phyloP scores from a whole-genome alignment of 73 alveolate genomes.

The Tetrahymena thermophila region DNA sequence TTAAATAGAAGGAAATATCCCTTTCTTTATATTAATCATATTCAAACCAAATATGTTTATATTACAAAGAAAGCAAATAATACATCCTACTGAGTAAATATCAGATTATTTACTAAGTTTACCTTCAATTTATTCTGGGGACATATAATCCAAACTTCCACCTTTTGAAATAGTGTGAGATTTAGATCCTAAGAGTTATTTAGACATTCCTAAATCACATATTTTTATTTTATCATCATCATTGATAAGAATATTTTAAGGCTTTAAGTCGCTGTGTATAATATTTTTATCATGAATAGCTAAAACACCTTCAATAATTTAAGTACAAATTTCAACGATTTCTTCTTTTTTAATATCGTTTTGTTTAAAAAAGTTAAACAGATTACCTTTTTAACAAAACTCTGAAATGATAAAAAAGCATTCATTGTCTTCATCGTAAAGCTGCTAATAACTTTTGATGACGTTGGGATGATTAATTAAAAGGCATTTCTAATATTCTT shows the following conservation, averaged over 20 bases:
- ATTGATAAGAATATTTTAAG: neutral
- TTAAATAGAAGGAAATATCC: neutral
- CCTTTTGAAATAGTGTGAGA: neutral
- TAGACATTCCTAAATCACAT: neutral
- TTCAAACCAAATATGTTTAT: neutral
- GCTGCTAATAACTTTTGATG: neutral
- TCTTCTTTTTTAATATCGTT: neutral
- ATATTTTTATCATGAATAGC: neutral
- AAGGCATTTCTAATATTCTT: neutral
- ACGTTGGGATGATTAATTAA: neutral
- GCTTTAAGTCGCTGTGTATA: neutral
- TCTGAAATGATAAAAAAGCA: neutral
- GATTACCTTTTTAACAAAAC: neutral
- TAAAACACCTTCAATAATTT: neutral
- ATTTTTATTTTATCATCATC: neutral
- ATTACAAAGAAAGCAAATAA: neutral
- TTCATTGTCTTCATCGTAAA: neutral
- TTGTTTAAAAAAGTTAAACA: neutral
- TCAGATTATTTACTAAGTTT: neutral
- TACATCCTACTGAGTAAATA: neutral
- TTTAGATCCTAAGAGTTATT: neutral
- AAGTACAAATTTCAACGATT: no score
- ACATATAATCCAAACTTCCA: neutral
- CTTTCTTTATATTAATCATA: neutral
- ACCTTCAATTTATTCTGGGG: neutral